Conservation (phyloP, 352 stramenopile genomes). For the Phytophthora sp. region DNA sequence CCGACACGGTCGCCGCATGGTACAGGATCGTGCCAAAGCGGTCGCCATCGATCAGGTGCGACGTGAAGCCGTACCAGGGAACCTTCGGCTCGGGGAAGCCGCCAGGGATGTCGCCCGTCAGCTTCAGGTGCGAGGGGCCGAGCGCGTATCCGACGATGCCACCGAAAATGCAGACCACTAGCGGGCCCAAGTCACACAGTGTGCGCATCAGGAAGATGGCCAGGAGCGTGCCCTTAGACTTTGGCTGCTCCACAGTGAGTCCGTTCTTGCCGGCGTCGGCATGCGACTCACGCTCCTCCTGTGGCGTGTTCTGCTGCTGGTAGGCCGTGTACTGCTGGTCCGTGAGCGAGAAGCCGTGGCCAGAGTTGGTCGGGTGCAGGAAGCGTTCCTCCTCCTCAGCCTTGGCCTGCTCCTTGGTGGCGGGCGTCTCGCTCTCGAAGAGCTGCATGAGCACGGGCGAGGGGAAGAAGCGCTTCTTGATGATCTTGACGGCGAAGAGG, state of each 20-base stretch:
- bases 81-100: slow-evolving; percentile 10
- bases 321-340: slow-evolving; percentile 8
- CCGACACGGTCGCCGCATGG: slow-evolving; percentile 2
- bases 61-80: slow-evolving; percentile 14
- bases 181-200: slow-evolving; percentile 1
- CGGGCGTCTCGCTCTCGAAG: slow-evolving; percentile 2
- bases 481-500: slow-evolving; percentile 4
- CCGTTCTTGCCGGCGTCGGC: not conserved
- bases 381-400: slow-evolving; percentile 7
- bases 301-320: not conserved
- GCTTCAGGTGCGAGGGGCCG: slow-evolving; percentile 5
- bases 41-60: slow-evolving; percentile 1
- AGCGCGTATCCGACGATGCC: slow-evolving; percentile 6
- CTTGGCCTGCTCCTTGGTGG: not conserved
- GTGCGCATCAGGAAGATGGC: slow-evolving; percentile 12
- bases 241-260: not conserved
- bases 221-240: not conserved
- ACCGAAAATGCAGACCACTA: slow-evolving; percentile 11
- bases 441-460: slow-evolving; percentile 9
- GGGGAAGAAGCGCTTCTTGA: slow-evolving; percentile 7
- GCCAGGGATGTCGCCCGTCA: slow-evolving; percentile 5
- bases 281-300: slow-evolving; percentile 1
- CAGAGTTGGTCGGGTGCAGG: not conserved
- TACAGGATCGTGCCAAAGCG: slow-evolving; percentile 9
- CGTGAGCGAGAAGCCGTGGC: slow-evolving; percentile 6